Evolutionary conservation across 2,329 filamentous ascomycete species (phyloP).

Genomic region (Lachnellula arida): DNA sequence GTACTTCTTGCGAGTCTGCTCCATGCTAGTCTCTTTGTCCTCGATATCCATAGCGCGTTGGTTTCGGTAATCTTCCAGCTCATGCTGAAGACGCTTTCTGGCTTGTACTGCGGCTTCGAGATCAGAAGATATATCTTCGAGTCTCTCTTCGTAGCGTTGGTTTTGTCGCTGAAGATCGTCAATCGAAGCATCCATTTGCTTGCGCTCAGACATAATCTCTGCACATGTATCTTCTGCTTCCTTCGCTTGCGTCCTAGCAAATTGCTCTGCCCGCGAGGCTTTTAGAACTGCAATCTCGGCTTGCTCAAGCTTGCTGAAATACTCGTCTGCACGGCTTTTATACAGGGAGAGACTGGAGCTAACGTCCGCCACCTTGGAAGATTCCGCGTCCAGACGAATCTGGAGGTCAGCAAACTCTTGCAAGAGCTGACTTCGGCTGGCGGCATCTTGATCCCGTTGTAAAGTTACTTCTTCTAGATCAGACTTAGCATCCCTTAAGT

Average conservation of each 20-base stretch:
- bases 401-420: conserved; percentile 93
- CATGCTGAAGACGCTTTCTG: conserved; percentile 92
- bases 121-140: conserved; percentile 89
- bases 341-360: conserved; percentile 81
- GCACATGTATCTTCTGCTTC: conserved; percentile 91
- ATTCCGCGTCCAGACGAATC: conserved; percentile 85
- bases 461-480: conserved; percentile 77
- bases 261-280: conserved; percentile 85
- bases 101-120: conserved; percentile 79
- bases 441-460: conserved; percentile 78
- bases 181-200: conserved; percentile 80
- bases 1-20: conserved; percentile 97
- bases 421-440: conserved; percentile 82
- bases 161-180: conserved; percentile 89
- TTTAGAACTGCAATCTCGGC: conserved; percentile 95
- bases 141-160: conserved; percentile 82
- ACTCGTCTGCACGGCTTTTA: conserved; percentile 89
- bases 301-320: conserved; percentile 95
- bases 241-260: conserved; percentile 81
- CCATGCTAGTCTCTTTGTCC: conserved; percentile 92
- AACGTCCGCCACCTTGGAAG: conserved; percentile 78
- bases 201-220: conserved; percentile 84
- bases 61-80: conserved; percentile 94
- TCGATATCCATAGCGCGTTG: conserved; percentile 95
- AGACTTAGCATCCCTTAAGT: conserved; percentile 76